Base-by-base conservation (phyloP, 345 rosid genomes). In the Lepidium africanum region DNA sequence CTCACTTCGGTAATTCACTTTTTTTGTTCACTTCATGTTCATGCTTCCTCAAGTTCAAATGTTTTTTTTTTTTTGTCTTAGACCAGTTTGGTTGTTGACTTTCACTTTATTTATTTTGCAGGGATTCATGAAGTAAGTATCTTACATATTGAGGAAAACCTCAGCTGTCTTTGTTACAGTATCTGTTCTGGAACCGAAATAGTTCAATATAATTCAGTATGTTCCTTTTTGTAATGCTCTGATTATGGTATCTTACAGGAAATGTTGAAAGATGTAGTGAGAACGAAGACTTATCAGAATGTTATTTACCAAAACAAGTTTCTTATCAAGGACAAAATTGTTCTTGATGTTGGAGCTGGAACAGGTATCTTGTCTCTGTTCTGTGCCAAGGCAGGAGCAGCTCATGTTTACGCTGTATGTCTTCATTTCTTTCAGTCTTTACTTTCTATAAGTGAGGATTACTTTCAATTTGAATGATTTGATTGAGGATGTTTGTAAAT, bases 41-140 rank as follows among this genome's bases (percentile, higher is more conserved):
- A 48, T 67, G 17, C 46, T 43, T 12, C 17, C 11, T 47, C 1
- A 53, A 63, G 49, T 45, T 64, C 15, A 19, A 8, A 1, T n/a
- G n/a, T n/a, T n/a, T n/a, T n/a, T 5, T 21, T 48, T 30, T 30
- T 17, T 4, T 32, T 17, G n/a, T 27, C 50, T 46, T 27, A 55
- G 63, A 63, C n/a, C 16, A 4, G 42, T 38, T 48, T 40, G 11
- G 5, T 40, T 38, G 10, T 65, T 79, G 16, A 71, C 40, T 42
- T 72, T 39, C 25, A 43, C 21, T 72, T 39, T 4, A 9, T 68
- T 55, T 55, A 1, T 73, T 81, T 75, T 81, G 83, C 87, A 95
- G 99, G 97, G 41, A 95, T 95, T 79, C 99, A 95, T 67, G 99
- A 95, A 91, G 99, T 95, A 87, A 89, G 97, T 83, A 71, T 58